These are phyloP conservation scores for Ustilago vetiveriae DNA, from an alignment of 1,284 basidiomycete genomes.

Conservation along the genomic window DNA sequence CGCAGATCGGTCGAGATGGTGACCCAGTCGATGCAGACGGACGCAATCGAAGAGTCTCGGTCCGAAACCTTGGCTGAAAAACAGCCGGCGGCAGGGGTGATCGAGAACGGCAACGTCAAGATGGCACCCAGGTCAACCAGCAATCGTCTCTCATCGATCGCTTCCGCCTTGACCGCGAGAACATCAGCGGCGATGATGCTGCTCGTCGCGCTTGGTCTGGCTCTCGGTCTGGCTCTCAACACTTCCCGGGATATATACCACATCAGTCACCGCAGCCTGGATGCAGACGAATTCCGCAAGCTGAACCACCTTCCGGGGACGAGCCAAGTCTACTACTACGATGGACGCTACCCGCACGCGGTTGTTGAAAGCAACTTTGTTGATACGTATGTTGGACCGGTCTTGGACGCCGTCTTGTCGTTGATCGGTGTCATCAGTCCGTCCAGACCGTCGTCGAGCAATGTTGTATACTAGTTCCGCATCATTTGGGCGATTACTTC, in stretches of 20 bases:
- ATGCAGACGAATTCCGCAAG: slow-evolving; percentile 38
- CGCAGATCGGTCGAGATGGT: slow-evolving; percentile 38
- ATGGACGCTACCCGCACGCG: slow-evolving; percentile 37
- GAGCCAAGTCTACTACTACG: slow-evolving; percentile 29
- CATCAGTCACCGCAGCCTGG: slow-evolving; percentile 28
- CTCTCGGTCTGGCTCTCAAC: slow-evolving; percentile 27
- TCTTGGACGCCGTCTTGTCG: slow-evolving; percentile 18
- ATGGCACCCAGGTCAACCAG: not conserved
- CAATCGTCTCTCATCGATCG: not conserved
- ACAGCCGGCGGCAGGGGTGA: not conserved
- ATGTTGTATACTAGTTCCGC: slow-evolving; percentile 29
- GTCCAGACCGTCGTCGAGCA: slow-evolving; percentile 1
- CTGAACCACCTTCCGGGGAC: slow-evolving; percentile 32
- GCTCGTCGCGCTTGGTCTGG: slow-evolving; percentile 27
- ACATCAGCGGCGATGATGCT: slow-evolving; percentile 7
- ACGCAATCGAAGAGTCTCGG: slow-evolving; percentile 9
- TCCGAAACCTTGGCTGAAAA: not conserved
- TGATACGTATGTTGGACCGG: slow-evolving; percentile 29
- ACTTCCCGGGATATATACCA: slow-evolving; percentile 49
- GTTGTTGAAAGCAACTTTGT: slow-evolving; percentile 36
- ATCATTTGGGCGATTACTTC: not conserved
- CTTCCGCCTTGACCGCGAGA: slow-evolving; percentile 6
- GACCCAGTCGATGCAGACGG: slow-evolving; percentile 38
- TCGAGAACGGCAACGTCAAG: not conserved
- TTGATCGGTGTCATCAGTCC: slow-evolving; percentile 16